Base-by-base conservation (phyloP, 805 yeast genomes). In the Torulaspora maleeae region DNA sequence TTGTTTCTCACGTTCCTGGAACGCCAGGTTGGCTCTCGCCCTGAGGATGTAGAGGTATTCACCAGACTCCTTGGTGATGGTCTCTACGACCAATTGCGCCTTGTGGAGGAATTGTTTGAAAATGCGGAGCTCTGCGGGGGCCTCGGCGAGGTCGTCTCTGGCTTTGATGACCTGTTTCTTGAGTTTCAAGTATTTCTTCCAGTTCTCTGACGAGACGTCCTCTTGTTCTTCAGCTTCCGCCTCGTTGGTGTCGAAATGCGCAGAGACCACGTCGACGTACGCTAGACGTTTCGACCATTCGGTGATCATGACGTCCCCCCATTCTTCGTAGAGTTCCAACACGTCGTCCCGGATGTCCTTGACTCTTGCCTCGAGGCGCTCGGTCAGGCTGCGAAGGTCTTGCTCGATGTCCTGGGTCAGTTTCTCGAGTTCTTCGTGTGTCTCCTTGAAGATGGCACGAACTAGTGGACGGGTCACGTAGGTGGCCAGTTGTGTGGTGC, bases 261-360 rank as follows among this genome's bases (percentile, higher is more conserved):
- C 59, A 17, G 54, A 61, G 7, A 60, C 58, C 13, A 63, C 61
- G 34, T 64, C 68, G 3, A 58, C 54, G 16, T 69, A 67, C 41
- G 80, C 74, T 58, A 84, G 72, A 47, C 78, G 75, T 42, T 76
- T 75, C 6, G 84, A 76, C 66, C 82, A 83, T 53, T 83, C 87
- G 52, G 68, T 73, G 44, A 83, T 72, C 24, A 85, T 73, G 5
- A 79, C 75, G 44, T 83, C 89, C 5, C 83, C 80, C 71, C 84
- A 85, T 49, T 84, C 84, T 61, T 84, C 90, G 59, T 81, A 75
- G 0, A 82, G 74, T 51, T 85, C 90, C 43, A 83, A 72, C 29
- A 82, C 74, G 16, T 68, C 60, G 16, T 67, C 59, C 56, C 77
- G 72, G 27, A 70, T 63, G 1, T 58, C 56, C 24, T 71, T 66